phyloP scores from a whole-genome alignment of 2,329 filamentous ascomycete species.

The Colletotrichum spaethianum region DNA sequence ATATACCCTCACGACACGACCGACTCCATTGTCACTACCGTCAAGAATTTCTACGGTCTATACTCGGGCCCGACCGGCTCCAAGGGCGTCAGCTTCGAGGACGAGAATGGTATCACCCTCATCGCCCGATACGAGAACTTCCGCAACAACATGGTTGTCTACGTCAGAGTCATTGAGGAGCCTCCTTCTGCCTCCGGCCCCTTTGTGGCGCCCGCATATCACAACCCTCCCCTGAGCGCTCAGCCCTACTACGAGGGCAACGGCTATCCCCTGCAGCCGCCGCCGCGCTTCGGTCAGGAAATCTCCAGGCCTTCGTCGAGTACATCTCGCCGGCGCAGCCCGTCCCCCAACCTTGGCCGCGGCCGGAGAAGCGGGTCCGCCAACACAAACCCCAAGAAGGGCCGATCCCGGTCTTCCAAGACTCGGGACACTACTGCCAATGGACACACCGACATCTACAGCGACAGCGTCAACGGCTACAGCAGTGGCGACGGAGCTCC shows the following conservation, averaged over 20 bases:
- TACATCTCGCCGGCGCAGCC: slow-evolving; percentile 82
- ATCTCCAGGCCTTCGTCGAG: slow-evolving; percentile 79
- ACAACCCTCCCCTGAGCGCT: slow-evolving; percentile 65
- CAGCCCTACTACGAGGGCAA: slow-evolving; percentile 72
- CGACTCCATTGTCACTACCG: slow-evolving; percentile 96
- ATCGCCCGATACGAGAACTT: slow-evolving; percentile 99
- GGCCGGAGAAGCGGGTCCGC: slow-evolving; percentile 85
- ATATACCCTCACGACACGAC: slow-evolving; percentile 97
- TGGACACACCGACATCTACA: slow-evolving; percentile 70
- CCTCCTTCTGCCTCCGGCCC: slow-evolving; percentile 59
- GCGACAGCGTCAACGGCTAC: slow-evolving; percentile 80
- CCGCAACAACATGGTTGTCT: slow-evolving; percentile 90
- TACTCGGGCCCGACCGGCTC: slow-evolving; percentile 81
- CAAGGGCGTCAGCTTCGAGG: slow-evolving; percentile 94
- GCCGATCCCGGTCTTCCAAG: slow-evolving; percentile 78
- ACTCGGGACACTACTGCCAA: slow-evolving; percentile 67
- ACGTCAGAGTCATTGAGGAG: slow-evolving; percentile 86
- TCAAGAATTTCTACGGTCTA: slow-evolving; percentile 98
- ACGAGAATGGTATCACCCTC: slow-evolving; percentile 88
- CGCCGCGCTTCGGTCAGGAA: slow-evolving; percentile 70
- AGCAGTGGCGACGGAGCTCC: slow-evolving; percentile 90
- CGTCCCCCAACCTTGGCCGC: slow-evolving; percentile 78
- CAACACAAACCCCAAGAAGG: slow-evolving; percentile 74
- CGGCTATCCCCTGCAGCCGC: slow-evolving; percentile 60
- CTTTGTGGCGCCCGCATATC: slow-evolving; percentile 67